A percentile compares a stretch with the other conserved stretches of the same genome.
Conservation (phyloP, 2,329 filamentous ascomycete genomes). For the Zalaria obscura region DNA sequence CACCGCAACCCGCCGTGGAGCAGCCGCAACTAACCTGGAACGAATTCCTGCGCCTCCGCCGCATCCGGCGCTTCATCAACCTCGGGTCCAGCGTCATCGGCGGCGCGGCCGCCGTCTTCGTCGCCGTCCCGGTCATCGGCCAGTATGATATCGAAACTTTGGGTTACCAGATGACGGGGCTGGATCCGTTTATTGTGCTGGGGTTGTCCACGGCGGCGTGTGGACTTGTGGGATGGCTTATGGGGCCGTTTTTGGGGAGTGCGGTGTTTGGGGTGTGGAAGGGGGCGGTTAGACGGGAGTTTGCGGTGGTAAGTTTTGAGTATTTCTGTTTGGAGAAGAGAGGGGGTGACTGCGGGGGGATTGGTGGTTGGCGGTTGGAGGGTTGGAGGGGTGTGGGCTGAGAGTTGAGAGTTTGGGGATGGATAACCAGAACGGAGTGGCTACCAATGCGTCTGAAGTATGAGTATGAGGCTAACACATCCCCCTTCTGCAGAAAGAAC, state of each 20-base stretch:
- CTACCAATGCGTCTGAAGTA: no score
- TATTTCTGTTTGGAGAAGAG: background rate
- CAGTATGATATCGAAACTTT: conserved; percentile 55
- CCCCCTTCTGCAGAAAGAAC: conserved; percentile 55
- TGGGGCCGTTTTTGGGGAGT: conserved; percentile 71
- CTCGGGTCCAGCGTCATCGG: conserved; percentile 59
- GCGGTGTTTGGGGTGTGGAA: conserved; percentile 66
- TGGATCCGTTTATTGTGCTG: conserved; percentile 78
- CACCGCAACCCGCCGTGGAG: conserved; percentile 5
- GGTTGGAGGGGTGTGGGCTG: no score
- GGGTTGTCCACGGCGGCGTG: conserved; percentile 66
- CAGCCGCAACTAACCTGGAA: conserved; percentile 52
- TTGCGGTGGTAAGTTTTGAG: conserved; percentile 44
- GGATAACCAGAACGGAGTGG: no score
- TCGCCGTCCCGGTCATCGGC: conserved; percentile 52
- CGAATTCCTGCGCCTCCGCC: conserved; percentile 80
- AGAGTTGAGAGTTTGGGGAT: no score
- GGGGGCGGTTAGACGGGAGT: conserved; percentile 54
- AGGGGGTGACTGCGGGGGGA: background rate
- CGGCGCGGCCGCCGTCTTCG: conserved; percentile 46
- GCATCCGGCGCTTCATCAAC: conserved; percentile 71
- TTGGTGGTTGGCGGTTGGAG: no score
- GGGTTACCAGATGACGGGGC: conserved; percentile 54
- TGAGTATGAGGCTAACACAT: no score
- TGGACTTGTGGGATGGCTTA: conserved; percentile 73